Conservation (phyloP, 768 basidiomycete species). For the Auriscalpium vulgare region DNA sequence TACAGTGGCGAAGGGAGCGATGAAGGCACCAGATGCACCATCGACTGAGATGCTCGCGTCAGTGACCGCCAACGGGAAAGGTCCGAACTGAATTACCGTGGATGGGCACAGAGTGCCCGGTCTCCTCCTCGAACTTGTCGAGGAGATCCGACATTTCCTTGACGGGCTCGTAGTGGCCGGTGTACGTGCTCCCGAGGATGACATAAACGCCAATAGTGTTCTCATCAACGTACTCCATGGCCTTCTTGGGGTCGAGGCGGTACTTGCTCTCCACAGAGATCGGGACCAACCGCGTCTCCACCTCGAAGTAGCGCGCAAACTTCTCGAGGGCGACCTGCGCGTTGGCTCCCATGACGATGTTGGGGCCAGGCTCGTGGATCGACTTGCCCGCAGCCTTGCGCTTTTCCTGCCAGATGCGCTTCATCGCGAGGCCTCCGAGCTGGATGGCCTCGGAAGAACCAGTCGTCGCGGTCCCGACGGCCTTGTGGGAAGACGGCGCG, state of each 20-base stretch:
- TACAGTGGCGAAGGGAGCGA: slow-evolving; percentile 48
- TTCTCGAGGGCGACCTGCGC: slow-evolving; percentile 67
- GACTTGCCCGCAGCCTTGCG: slow-evolving; percentile 59
- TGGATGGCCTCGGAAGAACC: slow-evolving; percentile 68
- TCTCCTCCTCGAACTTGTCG: slow-evolving; percentile 43
- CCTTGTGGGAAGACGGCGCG: slow-evolving; percentile 43
- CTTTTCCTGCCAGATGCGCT: slow-evolving; percentile 61
- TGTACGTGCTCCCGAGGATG: slow-evolving; percentile 46
- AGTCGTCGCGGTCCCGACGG: slow-evolving; percentile 64
- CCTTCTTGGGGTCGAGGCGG: slow-evolving; percentile 62
- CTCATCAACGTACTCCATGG: slow-evolving; percentile 60
- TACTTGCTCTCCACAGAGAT: slow-evolving; percentile 64
- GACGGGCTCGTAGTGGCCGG: slow-evolving; percentile 69
- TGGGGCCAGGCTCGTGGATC: slow-evolving; percentile 58
- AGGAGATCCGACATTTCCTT: slow-evolving; percentile 76
- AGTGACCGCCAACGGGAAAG: neutral
- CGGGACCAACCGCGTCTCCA: slow-evolving; percentile 58
- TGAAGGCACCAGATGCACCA: slow-evolving; percentile 53
- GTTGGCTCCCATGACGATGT: slow-evolving; percentile 60
- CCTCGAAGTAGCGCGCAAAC: slow-evolving; percentile 62
- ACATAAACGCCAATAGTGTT: slow-evolving; percentile 67
- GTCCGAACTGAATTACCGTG: slow-evolving; percentile 19
- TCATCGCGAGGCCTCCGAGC: slow-evolving; percentile 66
- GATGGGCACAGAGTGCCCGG: slow-evolving; percentile 37
- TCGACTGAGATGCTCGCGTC: slow-evolving; percentile 31